A percentile compares a stretch with the other conserved stretches of the same genome.
These are phyloP conservation scores for Mallotus nudiflorus DNA, from an alignment of 345 rosid genomes.

Conservation along the genomic window DNA sequence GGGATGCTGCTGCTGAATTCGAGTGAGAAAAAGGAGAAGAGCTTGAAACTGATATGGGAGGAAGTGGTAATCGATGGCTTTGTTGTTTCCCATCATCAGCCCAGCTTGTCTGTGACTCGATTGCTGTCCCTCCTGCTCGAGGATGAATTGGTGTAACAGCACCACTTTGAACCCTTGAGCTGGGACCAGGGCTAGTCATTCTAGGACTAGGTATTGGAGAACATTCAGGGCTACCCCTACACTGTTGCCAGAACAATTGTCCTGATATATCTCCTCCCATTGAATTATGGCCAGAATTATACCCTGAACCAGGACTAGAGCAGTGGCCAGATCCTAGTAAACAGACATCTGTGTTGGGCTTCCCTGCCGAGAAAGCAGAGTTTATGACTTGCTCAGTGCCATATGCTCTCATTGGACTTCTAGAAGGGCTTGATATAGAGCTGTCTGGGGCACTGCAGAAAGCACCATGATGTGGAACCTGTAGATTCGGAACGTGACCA, in stretches of 20 bases:
- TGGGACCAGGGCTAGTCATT: conserved; percentile 97
- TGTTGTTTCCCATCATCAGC: conserved; percentile 84
- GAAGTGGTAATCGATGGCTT: conserved; percentile 92
- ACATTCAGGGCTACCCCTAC: conserved; percentile 95
- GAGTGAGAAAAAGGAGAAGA: conserved; percentile 81
- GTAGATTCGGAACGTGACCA: conserved; percentile 63
- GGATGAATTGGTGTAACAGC: conserved; percentile 99
- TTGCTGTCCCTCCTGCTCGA: conserved; percentile 69
- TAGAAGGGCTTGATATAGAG: conserved; percentile 96
- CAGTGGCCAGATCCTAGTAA: conserved; percentile 90
- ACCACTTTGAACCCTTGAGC: conserved; percentile 97
- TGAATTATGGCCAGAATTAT: conserved; percentile 94
- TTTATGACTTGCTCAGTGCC: conserved; percentile 66
- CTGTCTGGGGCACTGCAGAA: conserved; percentile 90
- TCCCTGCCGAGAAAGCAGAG: conserved; percentile 70
- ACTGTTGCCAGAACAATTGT: conserved; percentile 87
- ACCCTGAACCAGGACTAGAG: conserved; percentile 97
- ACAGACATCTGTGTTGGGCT: conserved; percentile 66
- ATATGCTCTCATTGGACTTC: conserved; percentile 87
- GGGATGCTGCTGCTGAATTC: conserved; percentile 89
- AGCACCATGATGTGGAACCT: conserved; percentile 62
- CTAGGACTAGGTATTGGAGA: conserved; percentile 95
- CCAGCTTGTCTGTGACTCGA: conserved; percentile 70
- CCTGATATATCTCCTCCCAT: conserved; percentile 93
- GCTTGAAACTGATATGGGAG: conserved; percentile 67